Base-by-base conservation (phyloP, 164 flowering plant species). In the Umbilicus rupestris region DNA sequence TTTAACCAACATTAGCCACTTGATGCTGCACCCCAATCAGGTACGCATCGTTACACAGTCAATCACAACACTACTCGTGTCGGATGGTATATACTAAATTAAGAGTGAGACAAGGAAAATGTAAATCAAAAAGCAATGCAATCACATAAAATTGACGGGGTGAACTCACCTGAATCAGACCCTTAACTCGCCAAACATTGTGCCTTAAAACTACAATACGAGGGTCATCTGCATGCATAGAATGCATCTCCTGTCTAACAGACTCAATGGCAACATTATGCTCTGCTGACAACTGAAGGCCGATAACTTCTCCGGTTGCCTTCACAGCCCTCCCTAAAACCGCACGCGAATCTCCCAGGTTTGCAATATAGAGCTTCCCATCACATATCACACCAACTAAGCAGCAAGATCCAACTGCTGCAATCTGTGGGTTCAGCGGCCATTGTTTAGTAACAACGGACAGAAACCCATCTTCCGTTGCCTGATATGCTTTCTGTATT, bases 101-200 rank as follows among this genome's bases (percentile, higher is more conserved):
- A 10, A 42, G 45, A 11, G 8, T 11, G 45, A 42, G 12, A 16
- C 8, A 8, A 16, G 8, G 45, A 10, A 42, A 42, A 42, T 8
- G 45, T 4, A 1, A 42, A 8, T 42, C 45, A 10, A 1, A 42
- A 42, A 16, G 10, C 45, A 8, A 42, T 42, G 8, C 2, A 42
- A 42, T 42, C 1, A 37, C 14, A 11, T 5, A 42, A 42, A 42
- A 11, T 42, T 10, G 45, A 5, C 2, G 8, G 8, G 24, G 26
- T 19, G 5, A 47, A 10, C 41, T 67, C 75, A 83, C 91, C 83
- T 86, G 91, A 72, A 86, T 84, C 29, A 84, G 69, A 42, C 91
- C 91, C 76, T 83, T 86, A 19, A 86, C 87, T 30, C 91, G 88
- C 91, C 91, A 86, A 2, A 86, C 88, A 73, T 86, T 86, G 68